Conservation (phyloP, 208 protist genomes). For the Acanthamoeba rhysodes region DNA sequence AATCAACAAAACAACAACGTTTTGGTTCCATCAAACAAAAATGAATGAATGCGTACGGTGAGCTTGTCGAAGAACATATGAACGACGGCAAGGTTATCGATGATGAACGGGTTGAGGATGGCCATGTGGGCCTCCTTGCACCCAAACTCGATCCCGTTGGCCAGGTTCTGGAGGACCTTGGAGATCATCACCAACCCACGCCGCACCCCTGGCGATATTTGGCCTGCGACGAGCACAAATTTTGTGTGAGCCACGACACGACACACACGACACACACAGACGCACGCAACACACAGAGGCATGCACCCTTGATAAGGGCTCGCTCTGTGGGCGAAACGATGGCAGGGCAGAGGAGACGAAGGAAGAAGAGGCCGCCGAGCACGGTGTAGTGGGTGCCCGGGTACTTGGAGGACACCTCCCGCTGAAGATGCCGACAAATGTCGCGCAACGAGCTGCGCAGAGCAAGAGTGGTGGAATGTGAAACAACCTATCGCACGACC, state of each 20-base stretch:
- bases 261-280: too few relatives aligned
- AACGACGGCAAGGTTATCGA: slow-evolving; percentile 57
- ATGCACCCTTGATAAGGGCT: background rate
- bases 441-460: slow-evolving; percentile 8
- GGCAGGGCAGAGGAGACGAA: slow-evolving; percentile 83
- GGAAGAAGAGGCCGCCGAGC: slow-evolving; percentile 85
- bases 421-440: slow-evolving; percentile 36
- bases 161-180: slow-evolving; percentile 87
- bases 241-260: too few relatives aligned
- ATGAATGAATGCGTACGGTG: background rate
- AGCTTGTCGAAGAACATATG: slow-evolving; percentile 60
- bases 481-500: background rate
- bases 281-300: too few relatives aligned
- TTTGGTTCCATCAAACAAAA: too few relatives aligned
- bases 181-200: slow-evolving; percentile 82
- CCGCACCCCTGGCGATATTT: background rate
- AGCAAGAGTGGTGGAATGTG: background rate
- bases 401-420: slow-evolving; percentile 80
- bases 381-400: slow-evolving; percentile 86
- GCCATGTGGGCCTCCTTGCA: slow-evolving; percentile 85
- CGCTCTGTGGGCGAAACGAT: slow-evolving; percentile 77
- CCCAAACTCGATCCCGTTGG: slow-evolving; percentile 84
- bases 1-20: background rate
- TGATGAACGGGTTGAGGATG: slow-evolving; percentile 84
- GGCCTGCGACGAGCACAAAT: background rate